Evolutionary conservation across 2,329 filamentous ascomycete genomes (phyloP), one percentile per base, ranked within the genome.

Genomic region (Paraphoma sp.): DNA sequence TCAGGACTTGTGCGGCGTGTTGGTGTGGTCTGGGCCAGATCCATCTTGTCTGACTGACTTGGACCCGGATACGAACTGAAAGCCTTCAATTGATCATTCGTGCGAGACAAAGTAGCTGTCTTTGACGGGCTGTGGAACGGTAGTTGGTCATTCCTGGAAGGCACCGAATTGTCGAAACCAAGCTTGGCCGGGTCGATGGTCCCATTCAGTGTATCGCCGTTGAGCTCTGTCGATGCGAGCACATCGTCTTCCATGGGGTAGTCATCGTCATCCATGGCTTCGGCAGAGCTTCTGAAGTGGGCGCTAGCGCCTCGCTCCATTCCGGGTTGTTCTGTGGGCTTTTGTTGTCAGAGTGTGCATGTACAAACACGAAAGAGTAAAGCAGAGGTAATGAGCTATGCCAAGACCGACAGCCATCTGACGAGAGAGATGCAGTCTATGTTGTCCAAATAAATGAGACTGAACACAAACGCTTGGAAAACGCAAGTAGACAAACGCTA

Each of bases 101-200:
- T 47, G 11, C 63, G 60, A 16, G 59, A 41, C 8, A 56, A 45
- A 4, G 55, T 53, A 9, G 59, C 44, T 23, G 49, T 48, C 38
- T 67, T 69, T 11, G 59, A 53, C 1, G 61, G 49, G 50, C 60
- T 68, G 48, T 73, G 66, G 18, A 71, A 67, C 7, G 71, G 70
- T 8, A 75, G 50, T 47, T 67, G 64, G 28, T 69, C 69, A 45
- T 64, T 71, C 43, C 59, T 65, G 16, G 65, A 49, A 5, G 61
- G 40, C 54, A 51, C 43, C 40, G 59, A 44, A 18, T 56, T 55
- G 53, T 59, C 49, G 23, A 59, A 52, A 33, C 64, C 56, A 29
- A 72, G 61, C 51, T 69, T 64, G 11, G 71, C 67, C 29, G 74
- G 72, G 41, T 69, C 63, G 1, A 76, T 67, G 7, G 71, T 75